Conservation (phyloP, 2,329 filamentous ascomycete genomes). For the Colletotrichum zoysiae region DNA sequence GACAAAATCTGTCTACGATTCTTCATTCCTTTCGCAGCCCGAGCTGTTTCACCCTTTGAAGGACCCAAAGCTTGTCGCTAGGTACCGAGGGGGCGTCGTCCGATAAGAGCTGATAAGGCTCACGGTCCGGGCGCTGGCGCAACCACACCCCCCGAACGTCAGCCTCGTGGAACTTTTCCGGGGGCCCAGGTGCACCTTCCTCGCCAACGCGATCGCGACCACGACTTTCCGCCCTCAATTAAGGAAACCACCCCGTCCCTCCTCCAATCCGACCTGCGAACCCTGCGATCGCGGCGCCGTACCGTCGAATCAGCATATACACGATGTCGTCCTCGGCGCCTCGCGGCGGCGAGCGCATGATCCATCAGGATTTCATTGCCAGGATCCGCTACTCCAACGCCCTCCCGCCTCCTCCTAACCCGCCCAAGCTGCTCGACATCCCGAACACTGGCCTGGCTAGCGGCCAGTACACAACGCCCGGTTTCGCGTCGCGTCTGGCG, state of each 20-base stretch:
- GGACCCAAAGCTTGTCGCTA: slow-evolving; percentile 4
- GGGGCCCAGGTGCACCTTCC: slow-evolving; percentile 32
- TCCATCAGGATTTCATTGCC: slow-evolving; percentile 97
- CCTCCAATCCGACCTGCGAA: not conserved
- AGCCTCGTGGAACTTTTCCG: slow-evolving; percentile 43
- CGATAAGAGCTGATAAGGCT: slow-evolving; percentile 38
- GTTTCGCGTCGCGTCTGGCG: slow-evolving; percentile 89
- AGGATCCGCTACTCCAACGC: slow-evolving; percentile 96
- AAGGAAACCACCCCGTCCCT: not conserved
- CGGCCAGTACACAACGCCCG: slow-evolving; percentile 89
- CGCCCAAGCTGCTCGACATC: slow-evolving; percentile 96
- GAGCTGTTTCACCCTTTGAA: too few relatives aligned
- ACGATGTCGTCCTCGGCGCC: slow-evolving; percentile 52
- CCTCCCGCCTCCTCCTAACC: slow-evolving; percentile 91
- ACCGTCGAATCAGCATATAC: not conserved
- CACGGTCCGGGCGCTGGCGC: slow-evolving; percentile 29
- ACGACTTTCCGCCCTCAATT: slow-evolving; percentile 10
- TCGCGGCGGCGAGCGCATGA: slow-evolving; percentile 67
- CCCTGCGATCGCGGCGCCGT: not conserved
- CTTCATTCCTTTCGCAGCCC: not conserved
- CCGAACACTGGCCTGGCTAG: slow-evolving; percentile 90
- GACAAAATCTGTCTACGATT: slow-evolving; percentile 25
- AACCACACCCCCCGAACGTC: slow-evolving; percentile 25
- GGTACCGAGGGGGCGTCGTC: not conserved
- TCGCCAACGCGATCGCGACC: slow-evolving; percentile 37